Base-by-base conservation (phyloP, 805 yeast species). In the Saccharomycopsis sp. region DNA sequence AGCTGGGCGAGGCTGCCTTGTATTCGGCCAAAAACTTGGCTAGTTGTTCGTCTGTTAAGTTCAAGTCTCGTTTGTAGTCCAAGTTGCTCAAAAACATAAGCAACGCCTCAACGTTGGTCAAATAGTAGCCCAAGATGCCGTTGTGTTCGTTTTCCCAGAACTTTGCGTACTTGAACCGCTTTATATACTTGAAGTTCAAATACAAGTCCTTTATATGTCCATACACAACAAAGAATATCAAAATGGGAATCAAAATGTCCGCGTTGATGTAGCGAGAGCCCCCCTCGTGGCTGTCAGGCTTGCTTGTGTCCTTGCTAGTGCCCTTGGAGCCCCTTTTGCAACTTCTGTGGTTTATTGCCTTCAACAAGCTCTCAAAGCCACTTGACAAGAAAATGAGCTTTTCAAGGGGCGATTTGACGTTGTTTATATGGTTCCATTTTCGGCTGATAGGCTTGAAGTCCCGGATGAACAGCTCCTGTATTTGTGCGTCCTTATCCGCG, bases 61-160 rank as follows among this genome's bases (percentile, higher is more conserved):
- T 46, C 50, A 60, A 55, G 24, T 60, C 63, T 34, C 52, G 44
- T 47, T 55, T 40, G 29, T 55, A 60, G 34, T 55, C 60, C 8
- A 60, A 29, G 18, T 55, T 44, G 12, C 48, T 37, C 9, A 61
- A 21, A 52, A 44, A 61, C 16, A 58, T 56, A 21, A 61, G 41
- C 3, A 57, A 29, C 7, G 63, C 63, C 37, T 59, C 60, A 7
- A 61, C 50, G 29, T 54, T 61, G 2, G 63, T 61, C 51, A 61
- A 59, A 24, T 53, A 23, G 29, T 61, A 61, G 15, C 52, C 40
- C 12, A 37, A 55, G 29, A 24, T 47, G 12, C 63, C 63, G 34
- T 53, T 34, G 20, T 53, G 29, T 12, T 55, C 58, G 18, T 34
- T 24, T 7, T 15, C 23, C 63, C 63, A 61, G 47, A 59, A 59